phyloP scores from a whole-genome alignment of 768 basidiomycete genomes.

The Russula lepida region DNA sequence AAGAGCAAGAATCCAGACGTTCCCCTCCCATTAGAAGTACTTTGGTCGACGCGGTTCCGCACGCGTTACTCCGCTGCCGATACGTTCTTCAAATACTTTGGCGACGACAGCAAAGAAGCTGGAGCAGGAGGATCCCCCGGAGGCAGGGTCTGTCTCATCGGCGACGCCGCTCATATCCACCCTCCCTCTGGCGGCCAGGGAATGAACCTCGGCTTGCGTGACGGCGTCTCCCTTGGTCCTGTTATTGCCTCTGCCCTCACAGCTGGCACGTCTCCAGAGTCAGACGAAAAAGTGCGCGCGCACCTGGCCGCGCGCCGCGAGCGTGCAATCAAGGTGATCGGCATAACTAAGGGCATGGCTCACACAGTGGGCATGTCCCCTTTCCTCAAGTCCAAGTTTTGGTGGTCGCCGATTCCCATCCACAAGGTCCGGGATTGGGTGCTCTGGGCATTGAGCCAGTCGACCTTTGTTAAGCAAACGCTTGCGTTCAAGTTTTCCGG shows the following conservation, averaged over 20 bases:
- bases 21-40: slow-evolving; percentile 29
- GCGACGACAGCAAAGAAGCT: not conserved
- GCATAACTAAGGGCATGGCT: slow-evolving; percentile 32
- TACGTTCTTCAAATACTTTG: slow-evolving; percentile 29
- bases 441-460: slow-evolving; percentile 22
- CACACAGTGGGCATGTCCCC: slow-evolving; percentile 24
- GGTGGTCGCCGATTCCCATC: slow-evolving; percentile 16
- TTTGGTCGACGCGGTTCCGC: slow-evolving; percentile 42
- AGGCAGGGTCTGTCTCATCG: slow-evolving; percentile 27
- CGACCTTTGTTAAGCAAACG: slow-evolving; percentile 21
- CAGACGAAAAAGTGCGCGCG: slow-evolving; percentile 29
- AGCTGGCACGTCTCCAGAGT: slow-evolving; percentile 16
- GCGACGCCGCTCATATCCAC: slow-evolving; percentile 47
- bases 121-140: not conserved
- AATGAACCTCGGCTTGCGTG: slow-evolving; percentile 50
- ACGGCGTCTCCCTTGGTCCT: slow-evolving; percentile 40
- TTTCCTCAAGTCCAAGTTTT: slow-evolving; percentile 24
- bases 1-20: slow-evolving; percentile 30
- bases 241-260: slow-evolving; percentile 32
- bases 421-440: slow-evolving; percentile 24
- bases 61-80: slow-evolving; percentile 39
- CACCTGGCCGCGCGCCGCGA: slow-evolving; percentile 32
- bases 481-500: slow-evolving; percentile 28
- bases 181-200: slow-evolving; percentile 50
- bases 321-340: slow-evolving; percentile 37